Conservation (phyloP, 306 rosid genomes). For the Castanea sativa region DNA sequence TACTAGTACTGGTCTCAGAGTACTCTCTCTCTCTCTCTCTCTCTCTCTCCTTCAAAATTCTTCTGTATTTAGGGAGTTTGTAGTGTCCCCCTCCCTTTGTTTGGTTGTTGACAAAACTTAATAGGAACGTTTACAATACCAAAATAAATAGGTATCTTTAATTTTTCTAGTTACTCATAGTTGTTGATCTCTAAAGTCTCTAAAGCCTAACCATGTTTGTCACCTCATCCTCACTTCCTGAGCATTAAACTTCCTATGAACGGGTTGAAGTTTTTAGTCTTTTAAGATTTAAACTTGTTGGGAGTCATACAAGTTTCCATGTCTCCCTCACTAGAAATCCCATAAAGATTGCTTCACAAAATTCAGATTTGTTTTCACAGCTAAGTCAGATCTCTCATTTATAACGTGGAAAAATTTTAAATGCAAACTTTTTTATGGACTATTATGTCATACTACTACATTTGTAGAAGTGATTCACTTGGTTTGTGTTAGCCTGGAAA, state of each 20-base stretch:
- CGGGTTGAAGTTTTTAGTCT: conserved; percentile 54
- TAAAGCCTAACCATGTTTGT: conserved; percentile 36
- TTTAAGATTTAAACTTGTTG: conserved; percentile 49
- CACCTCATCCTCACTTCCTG: conserved; percentile 30
- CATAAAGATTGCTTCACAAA: conserved; percentile 53
- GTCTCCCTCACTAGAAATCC: conserved; percentile 57
- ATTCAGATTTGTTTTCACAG: conserved; percentile 65
- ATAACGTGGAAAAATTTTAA: neutral
- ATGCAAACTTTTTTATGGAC: neutral
- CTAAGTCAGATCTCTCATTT: conserved; percentile 32
- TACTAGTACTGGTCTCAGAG: no score
- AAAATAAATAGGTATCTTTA: no score
- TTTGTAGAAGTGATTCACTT: conserved; percentile 60
- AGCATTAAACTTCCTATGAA: conserved; percentile 17
- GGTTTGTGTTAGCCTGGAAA: conserved; percentile 69
- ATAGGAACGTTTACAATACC: no score
- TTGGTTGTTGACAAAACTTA: no score
- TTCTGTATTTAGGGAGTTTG: no score
- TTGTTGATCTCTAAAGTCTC: conserved; percentile 43
- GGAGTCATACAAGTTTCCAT: conserved; percentile 62
- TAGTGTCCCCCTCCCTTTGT: no score
- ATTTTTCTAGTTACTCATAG: conserved; percentile 23
- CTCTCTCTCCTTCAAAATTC: no score
- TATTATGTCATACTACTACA: neutral
- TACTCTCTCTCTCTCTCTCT: no score